Base-by-base conservation (phyloP, 148 eudicot genomes). In the Silene latifolia region DNA sequence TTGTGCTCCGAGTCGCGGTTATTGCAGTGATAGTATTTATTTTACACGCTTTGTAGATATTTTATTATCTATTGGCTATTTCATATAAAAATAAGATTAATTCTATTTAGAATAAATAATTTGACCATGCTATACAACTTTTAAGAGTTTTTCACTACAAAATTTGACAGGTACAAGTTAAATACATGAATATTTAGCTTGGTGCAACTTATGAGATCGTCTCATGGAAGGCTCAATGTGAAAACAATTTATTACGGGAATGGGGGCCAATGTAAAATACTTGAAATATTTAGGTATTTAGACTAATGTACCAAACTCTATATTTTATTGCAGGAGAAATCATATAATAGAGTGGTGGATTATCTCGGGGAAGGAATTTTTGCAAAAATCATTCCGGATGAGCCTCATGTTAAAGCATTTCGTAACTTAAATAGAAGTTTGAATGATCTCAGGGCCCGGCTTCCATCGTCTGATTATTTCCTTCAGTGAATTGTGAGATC, bases 321-420 rank as follows among this genome's bases (percentile, higher is more conserved):
- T n/a, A 24, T 64, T n/a, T 23, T 61, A 70, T 73, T 62, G 75
- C 83, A 87, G 96, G 92, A 90, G 81, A 90, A 85, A 78, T 82
- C 89, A 35, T 87, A 83, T 51, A 90, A 90, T 71, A 78, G 89
- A 76, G 92, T 83, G 82, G 85, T 87, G 74, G 92, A 90, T 80
- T 86, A 74, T 83, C 81, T 88, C 3, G n/a, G n/a, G n/a, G 88
- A 87, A 77, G 92, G 90, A 57, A 76, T 69, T 24, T 90, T 85
- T 78, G 89, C 87, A 9, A 88, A 83, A 57, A 90, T 88, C 20
- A 75, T 84, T 53, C 84, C 96, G 0, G 84, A 84, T 76, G 90
- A 90, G 68, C 89, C 89, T 67, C 92, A 90, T 65, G 81, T 90
- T 25, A 81, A 88, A 83, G 76, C 88, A 19, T 86, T 90, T 19